Evolutionary conservation across 2,329 filamentous ascomycete genomes (phyloP).

Genomic region (Aspergillus quadrilineatus): DNA sequence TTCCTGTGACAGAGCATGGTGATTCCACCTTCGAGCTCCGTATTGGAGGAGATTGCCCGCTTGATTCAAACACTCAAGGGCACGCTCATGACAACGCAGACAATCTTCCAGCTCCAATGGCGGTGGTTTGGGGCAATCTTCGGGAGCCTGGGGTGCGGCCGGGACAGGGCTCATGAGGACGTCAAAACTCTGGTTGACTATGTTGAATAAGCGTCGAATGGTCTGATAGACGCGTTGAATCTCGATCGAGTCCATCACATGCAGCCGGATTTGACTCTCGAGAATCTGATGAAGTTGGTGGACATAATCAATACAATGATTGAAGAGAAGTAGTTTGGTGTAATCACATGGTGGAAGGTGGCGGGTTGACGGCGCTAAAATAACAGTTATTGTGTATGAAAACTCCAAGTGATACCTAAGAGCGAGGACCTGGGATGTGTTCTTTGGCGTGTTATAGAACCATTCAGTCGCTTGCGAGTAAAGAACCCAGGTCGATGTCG

Average conservation of each 20-base stretch:
- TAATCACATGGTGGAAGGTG: constrained; percentile 71
- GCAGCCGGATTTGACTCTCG: constrained; percentile 57
- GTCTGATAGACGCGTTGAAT: constrained; percentile 78
- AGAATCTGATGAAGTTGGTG: constrained; percentile 69
- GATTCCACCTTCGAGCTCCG: constrained; percentile 36
- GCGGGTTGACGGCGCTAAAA: constrained; percentile 75
- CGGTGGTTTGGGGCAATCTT: constrained; percentile 34
- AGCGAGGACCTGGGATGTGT: constrained; percentile 64
- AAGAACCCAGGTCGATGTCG: constrained; percentile 45
- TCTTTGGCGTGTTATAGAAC: constrained; percentile 71
- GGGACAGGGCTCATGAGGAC: constrained; percentile 37
- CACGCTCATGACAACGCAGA: constrained; percentile 35
- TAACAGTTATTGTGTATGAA: constrained; percentile 87
- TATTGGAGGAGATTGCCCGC: constrained; percentile 34
- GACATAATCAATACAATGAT: constrained; percentile 80
- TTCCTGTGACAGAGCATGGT: constrained; percentile 29
- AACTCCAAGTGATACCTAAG: constrained; percentile 84
- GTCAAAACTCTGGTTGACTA: constrained; percentile 56
- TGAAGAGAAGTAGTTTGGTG: constrained; percentile 77
- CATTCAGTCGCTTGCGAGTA: constrained; percentile 67
- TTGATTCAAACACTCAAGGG: constrained; percentile 33
- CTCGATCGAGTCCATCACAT: constrained; percentile 83
- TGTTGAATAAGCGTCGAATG: constrained; percentile 57
- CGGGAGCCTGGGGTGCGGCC: constrained; percentile 28
- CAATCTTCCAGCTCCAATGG: constrained; percentile 31